These are phyloP conservation scores for Silene conica DNA, from an alignment of 148 eudicot genomes.

Conservation along the genomic window DNA sequence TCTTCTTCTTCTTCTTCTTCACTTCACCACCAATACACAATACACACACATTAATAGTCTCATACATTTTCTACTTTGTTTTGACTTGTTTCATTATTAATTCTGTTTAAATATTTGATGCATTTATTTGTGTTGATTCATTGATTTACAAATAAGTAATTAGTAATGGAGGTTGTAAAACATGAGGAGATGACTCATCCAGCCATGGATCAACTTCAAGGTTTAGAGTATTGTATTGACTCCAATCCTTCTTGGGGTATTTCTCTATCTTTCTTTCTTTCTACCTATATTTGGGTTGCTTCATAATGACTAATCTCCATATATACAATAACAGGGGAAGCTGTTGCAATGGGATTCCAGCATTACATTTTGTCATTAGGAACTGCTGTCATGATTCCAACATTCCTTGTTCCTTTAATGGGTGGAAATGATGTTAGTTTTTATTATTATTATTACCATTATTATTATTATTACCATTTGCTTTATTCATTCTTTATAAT, in stretches of 20 bases:
- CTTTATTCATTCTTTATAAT: no score
- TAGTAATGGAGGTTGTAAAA: constrained; percentile 61
- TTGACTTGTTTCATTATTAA: background rate
- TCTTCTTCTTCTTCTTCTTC: background rate
- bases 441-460: no score
- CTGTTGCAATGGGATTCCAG: constrained; percentile 83
- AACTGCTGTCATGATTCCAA: constrained; percentile 91
- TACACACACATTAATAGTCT: no score
- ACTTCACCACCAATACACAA: no score
- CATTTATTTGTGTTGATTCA: no score
- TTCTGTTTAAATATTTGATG: background rate
- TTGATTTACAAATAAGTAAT: background rate
- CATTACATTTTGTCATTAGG: constrained; percentile 88
- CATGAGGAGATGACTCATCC: constrained; percentile 85
- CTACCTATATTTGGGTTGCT: no score
- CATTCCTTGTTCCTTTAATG: constrained; percentile 83
- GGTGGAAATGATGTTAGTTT: constrained; percentile 79
- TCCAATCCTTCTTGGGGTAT: constrained; percentile 95
- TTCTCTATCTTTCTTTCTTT: constrained; percentile 12
- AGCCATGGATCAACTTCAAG: constrained; percentile 94
- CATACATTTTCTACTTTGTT: background rate
- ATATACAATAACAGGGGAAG: constrained; percentile 94
- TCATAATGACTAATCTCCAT: no score
- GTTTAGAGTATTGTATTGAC: constrained; percentile 94
- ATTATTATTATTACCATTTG: no score